Evolutionary conservation across 805 yeast genomes (phyloP).

Genomic region (Candida hispaniensis): DNA sequence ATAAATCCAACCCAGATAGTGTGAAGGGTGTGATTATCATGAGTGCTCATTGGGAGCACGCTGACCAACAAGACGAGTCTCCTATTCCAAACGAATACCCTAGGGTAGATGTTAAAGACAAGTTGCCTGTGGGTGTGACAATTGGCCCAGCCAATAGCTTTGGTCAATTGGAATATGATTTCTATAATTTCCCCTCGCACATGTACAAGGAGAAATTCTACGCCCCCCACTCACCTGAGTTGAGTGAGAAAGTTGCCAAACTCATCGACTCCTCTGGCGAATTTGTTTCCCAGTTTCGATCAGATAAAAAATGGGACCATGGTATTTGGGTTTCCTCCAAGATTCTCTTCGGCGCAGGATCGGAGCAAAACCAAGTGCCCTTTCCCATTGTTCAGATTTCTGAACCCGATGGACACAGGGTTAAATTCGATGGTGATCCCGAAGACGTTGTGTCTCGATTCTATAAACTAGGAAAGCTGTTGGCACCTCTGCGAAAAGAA

Average conservation of each 20-base stretch:
- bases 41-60: constrained; percentile 67
- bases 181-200: constrained; percentile 56
- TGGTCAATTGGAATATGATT: constrained; percentile 50
- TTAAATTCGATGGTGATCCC: constrained; percentile 20
- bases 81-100: constrained; percentile 9
- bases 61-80: constrained; percentile 8
- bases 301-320: constrained; percentile 59
- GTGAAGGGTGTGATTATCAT: constrained; percentile 49
- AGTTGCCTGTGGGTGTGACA: constrained; percentile 12
- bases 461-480: constrained; percentile 44
- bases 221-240: constrained; percentile 33
- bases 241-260: constrained; percentile 38
- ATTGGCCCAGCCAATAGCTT: constrained; percentile 6
- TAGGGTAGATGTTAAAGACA: constrained; percentile 4
- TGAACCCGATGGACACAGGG: constrained; percentile 31
- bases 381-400: constrained; percentile 38
- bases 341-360: constrained; percentile 45
- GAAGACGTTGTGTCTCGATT: constrained; percentile 24
- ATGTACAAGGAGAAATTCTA: constrained; percentile 57
- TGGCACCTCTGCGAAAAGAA: constrained; percentile 41
- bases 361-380: constrained; percentile 23
- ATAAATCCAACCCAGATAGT: constrained; percentile 34
- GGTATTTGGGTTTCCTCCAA: constrained; percentile 77
- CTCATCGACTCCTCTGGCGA: constrained; percentile 35
- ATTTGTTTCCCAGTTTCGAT: constrained; percentile 34